Base-by-base conservation (phyloP, 2,329 filamentous ascomycete species). In the Colletotrichum horii region DNA sequence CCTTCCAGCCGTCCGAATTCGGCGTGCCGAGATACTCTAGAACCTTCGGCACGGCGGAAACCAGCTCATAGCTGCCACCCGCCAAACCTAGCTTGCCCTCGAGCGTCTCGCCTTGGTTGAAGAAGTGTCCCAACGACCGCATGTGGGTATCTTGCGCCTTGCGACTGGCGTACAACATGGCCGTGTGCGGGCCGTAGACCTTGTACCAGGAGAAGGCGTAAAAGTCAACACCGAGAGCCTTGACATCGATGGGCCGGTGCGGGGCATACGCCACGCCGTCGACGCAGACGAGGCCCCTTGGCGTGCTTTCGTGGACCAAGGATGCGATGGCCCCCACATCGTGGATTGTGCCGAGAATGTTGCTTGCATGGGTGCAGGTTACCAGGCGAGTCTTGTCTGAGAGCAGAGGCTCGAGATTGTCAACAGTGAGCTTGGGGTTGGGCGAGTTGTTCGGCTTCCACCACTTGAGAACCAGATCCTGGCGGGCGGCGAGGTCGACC, bases 151-250 rank as follows among this genome's bases (percentile, higher is more conserved):
- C 80, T 75, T 93, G 91, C 0, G 91, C 92, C 0, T 83, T 80
- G 6, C 86, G 85, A 28, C 91, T 91, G 7, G 90, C 93, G 80
- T 95, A 96, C 2, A 96, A 85, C 77, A 93, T 90, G 0, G 94
- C 89, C 2, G 96, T 88, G 78, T 96, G 94, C 1, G 94, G 94
- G 0, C 94, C 94, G 80, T 94, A 96, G 3, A 96, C 91, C 82
- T 96, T 96, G 84, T 96, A 96, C 94, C 94, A 96, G 1, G 89
- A 93, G 81, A 96, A 95, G n/a, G 88, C 85, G 82, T 96, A 96
- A 78, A 96, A 93, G 81, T 96, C 94, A 0, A 94, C 93, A 1
- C 89, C 94, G 0, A 95, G 86, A 0, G 85, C 91, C 77, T 90
- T 88, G 6, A 96, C 93, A 81, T 96, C 93, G 14, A 96, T 84